Evolutionary conservation across 768 basidiomycete genomes (phyloP), one percentile per base, ranked within the genome.

Genomic region (Lepiota venenata): DNA sequence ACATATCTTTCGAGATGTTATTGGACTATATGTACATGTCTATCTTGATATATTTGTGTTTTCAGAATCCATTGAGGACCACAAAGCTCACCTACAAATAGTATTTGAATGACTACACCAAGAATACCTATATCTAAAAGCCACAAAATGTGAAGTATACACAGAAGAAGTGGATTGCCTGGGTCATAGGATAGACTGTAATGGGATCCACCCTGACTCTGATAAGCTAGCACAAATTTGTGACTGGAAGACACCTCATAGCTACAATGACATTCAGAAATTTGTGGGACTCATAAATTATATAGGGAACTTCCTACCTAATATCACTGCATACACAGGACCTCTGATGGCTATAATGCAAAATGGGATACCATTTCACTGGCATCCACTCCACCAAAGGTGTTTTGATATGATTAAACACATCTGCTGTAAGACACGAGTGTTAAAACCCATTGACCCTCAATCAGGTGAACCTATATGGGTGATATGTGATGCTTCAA

Each of bases 21-120:
- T 80, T 2, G 73, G 74, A 0, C 20, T 39, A 8, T 77, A 73
- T 51, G 29, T 78, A 7, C 70, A 78, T 42, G 66, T 73, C 2
- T 79, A 78, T 52, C 58, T 79, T 0, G 76, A 79, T 57, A 68
- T 79, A 2, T 71, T 78, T 41, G 61, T 77, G 0, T 77, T 57
- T 55, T 71, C 69, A 0, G 55, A 71, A 14, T 59, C 66, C 0
- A 56, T 74, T 2, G 68, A 70, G 18, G 75, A 76, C 0, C 76
- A 79, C 47, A 60, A 69, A 29, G 15, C 59, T 11, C 66, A 74
- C 56, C 57, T 79, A 0, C 35, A 52, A 1, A 35, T 64, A 1
- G 64, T 76, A 2, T 67, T 78, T 40, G 58, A 64, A 0, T 58
- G 48, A 0, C 58, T 79, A 0, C 39, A 64, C 1, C 41, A 64